phyloP scores from a whole-genome alignment of 257 asterid genomes.

The Solanum paucissectum region DNA sequence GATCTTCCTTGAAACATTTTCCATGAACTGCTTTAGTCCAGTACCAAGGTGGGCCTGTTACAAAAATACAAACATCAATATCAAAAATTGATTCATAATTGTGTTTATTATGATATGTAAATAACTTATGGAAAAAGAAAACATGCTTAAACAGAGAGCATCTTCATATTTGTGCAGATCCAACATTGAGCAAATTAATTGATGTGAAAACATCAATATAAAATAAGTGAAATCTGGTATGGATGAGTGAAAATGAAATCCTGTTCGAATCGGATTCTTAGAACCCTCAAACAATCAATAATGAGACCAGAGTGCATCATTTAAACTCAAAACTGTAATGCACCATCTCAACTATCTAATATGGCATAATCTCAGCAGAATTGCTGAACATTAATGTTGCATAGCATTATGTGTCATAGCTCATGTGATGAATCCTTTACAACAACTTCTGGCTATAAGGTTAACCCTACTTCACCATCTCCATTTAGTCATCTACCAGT shows the following conservation, averaged over 20 bases:
- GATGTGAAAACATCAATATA: background rate
- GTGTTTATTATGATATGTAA: background rate
- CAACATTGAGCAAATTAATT: background rate
- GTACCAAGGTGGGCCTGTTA: constrained; percentile 35
- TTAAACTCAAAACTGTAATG: background rate
- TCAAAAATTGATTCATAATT: background rate
- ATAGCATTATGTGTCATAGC: background rate
- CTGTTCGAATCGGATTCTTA: background rate
- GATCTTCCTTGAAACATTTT: constrained; percentile 30
- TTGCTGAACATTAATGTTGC: background rate
- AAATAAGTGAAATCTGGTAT: background rate
- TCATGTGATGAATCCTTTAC: background rate
- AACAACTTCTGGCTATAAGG: background rate
- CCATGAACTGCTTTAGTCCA: constrained; percentile 26
- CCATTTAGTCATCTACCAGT: background rate
- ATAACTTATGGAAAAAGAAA: background rate
- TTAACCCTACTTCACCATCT: background rate
- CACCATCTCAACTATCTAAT: background rate
- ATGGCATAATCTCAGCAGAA: background rate
- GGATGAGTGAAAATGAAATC: background rate
- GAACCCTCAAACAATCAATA: background rate
- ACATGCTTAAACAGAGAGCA: background rate
- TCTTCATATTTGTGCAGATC: background rate
- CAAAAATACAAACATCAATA: constrained; percentile 8
- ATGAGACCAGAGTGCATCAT: background rate